Evolutionary conservation across 805 yeast genomes (phyloP), one percentile per base, ranked within the genome.

Genomic region (Blastobotrys chiropterorum): DNA sequence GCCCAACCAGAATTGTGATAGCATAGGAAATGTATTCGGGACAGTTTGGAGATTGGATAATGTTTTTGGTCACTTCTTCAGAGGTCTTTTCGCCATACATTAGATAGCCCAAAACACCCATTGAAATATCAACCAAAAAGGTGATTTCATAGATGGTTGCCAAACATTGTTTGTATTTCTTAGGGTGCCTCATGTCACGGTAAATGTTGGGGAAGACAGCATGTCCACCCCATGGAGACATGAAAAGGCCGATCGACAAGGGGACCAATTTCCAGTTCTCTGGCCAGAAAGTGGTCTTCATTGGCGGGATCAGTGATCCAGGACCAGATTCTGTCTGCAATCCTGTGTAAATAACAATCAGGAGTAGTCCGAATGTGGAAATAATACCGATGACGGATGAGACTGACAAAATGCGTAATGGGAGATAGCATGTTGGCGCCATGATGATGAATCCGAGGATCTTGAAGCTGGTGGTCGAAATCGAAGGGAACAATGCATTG

Each of bases 161-260:
- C 49, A 83, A 72, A 53, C 83, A 75, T 19, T 64, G 62, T n/a
- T 64, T 58, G 63, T 79, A 86, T 60, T 83, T 81, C 22, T 69
- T 57, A 2, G 92, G 90, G 57, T 81, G 85, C 50, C 86, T 74
- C 85, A 86, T 82, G 65, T 86, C 95, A 38, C 81, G 75, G 63
- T 81, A 82, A 49, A 86, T 72, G 58, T 86, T 86, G 2, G 94
- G 94, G 61, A 86, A 86, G 21, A 86, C 79, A 3, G 94, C 88
- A 67, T 86, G 94, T 0, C 94, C 92, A 3, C 94, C 90, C 73
- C 86, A 86, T 1, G 92, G 90, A 2, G 90, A 85, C 22, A 64
- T 44, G 8, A 73, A 57, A 11, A 60, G 54, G 16, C 63, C 64
- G 6, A 69, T 67, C 72, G 85, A 67, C 65, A 78, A 20, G 69